Evolutionary conservation across 495 filamentous ascomycete species (phyloP).

Genomic region (Trichoderma asperelloides): DNA sequence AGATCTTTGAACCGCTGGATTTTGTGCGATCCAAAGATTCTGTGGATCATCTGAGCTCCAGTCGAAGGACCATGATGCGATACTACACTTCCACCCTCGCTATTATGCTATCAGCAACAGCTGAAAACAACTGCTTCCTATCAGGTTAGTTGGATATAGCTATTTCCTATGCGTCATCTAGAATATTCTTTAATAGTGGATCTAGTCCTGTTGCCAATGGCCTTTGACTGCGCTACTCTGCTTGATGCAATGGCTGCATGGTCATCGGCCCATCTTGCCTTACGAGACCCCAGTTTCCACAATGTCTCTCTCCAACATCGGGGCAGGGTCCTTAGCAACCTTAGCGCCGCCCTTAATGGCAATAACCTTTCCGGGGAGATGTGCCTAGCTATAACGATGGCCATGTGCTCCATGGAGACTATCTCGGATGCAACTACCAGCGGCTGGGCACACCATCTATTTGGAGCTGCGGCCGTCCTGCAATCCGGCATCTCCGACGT

Average conservation of each 20-base stretch:
- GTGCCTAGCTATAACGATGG: neutral
- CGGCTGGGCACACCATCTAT: neutral
- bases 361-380: neutral
- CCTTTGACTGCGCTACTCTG: neutral
- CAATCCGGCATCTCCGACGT: neutral
- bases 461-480: neutral
- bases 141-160: neutral
- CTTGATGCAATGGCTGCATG: neutral
- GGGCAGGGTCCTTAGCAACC: neutral
- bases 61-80: slow-evolving; percentile 3
- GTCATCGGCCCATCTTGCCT: neutral
- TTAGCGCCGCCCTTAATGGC: neutral
- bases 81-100: neutral
- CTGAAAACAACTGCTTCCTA: neutral
- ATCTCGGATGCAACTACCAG: neutral
- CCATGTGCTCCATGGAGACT: neutral
- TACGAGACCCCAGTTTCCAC: neutral
- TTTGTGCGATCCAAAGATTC: neutral
- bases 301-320: neutral
- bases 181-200: neutral
- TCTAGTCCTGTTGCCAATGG: neutral
- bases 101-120: neutral
- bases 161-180: neutral
- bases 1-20: neutral
- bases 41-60: neutral